phyloP scores from a whole-genome alignment of 2,329 filamentous ascomycete genomes.

The Botrytis elliptica region DNA sequence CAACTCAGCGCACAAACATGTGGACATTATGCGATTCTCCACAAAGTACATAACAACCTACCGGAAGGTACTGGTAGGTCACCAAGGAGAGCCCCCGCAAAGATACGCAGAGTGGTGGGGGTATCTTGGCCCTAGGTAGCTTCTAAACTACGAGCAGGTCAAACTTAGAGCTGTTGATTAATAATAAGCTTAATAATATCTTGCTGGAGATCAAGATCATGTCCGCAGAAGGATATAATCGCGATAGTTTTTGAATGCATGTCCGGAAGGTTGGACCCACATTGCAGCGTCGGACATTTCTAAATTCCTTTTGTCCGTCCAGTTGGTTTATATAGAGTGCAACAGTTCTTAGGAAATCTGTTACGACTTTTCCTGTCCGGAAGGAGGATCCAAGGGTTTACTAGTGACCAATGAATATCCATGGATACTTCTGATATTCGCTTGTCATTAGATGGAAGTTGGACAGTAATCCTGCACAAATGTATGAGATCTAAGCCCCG shows the following conservation, averaged over 20 bases:
- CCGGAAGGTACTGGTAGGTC: no score
- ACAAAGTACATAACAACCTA: neutral
- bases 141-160: neutral
- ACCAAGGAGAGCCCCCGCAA: no score
- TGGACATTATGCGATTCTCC: neutral
- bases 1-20: neutral
- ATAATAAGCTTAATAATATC: neutral
- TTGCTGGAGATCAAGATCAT: neutral
- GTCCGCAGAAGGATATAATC: neutral
- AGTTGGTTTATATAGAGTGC: neutral
- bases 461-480: neutral
- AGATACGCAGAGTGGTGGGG: neutral
- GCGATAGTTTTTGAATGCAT: neutral
- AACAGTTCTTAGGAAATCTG: no score
- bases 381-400: neutral
- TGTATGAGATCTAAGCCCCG: neutral
- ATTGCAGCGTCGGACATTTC: neutral
- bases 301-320: neutral
- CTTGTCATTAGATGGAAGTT: neutral
- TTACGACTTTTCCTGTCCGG: neutral
- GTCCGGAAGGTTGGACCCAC: neutral
- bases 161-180: neutral
- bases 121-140: neutral
- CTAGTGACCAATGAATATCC: neutral
- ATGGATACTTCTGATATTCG: neutral